Conservation (phyloP, 2,329 filamentous ascomycete genomes). For the Aspergillus versicolor region DNA sequence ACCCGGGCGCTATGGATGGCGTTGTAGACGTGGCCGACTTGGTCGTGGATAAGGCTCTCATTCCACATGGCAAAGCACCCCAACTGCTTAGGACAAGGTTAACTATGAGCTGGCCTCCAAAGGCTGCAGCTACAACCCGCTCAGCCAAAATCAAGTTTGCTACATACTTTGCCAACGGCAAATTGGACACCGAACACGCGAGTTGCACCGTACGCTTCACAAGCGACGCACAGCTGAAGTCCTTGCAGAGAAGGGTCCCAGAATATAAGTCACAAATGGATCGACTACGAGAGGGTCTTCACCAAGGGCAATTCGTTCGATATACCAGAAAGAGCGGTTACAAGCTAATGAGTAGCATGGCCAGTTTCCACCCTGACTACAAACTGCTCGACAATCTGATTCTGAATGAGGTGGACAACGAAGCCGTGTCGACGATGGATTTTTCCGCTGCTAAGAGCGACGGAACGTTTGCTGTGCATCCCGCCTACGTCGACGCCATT, state of each 20-base stretch:
- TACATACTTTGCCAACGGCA: neutral
- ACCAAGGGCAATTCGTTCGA: neutral
- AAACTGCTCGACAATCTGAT: neutral
- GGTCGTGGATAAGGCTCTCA: slow-evolving; percentile 23
- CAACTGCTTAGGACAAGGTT: slow-evolving; percentile 17
- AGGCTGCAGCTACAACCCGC: neutral
- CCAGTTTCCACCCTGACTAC: neutral
- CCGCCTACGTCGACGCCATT: slow-evolving; percentile 15
- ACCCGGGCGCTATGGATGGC: slow-evolving; percentile 12
- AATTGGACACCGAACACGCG: neutral
- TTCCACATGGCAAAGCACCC: slow-evolving; percentile 13
- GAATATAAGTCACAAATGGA: neutral
- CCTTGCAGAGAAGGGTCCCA: neutral
- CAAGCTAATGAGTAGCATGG: neutral
- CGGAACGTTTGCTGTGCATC: slow-evolving; percentile 15
- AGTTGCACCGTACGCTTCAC: slow-evolving; percentile 1
- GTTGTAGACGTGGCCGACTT: slow-evolving; percentile 24
- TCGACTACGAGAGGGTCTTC: neutral
- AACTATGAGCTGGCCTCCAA: slow-evolving; percentile 17
- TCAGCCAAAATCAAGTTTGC: neutral
- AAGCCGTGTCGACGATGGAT: neutral
- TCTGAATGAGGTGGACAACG: slow-evolving; percentile 8
- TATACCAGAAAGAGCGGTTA: neutral
- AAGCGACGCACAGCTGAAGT: neutral
- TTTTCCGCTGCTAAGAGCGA: neutral